Evolutionary conservation across 2,329 filamentous ascomycete species (phyloP), one percentile per base, ranked within the genome.

Genomic region (Curvularia sp.): DNA sequence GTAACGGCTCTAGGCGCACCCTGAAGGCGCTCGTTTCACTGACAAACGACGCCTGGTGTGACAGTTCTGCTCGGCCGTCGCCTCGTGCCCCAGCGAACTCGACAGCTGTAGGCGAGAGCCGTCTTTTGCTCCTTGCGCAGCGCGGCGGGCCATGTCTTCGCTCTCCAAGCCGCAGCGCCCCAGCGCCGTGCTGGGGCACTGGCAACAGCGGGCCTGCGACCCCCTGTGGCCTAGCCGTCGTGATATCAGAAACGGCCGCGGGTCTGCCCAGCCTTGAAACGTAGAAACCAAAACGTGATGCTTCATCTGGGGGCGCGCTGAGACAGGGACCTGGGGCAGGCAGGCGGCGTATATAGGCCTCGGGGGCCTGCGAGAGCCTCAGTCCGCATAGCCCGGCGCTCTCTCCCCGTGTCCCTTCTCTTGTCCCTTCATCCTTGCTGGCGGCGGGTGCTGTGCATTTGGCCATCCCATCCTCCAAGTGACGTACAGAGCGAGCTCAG

Each of bases 401-500:
- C 48, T 52, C 49, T 47, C 49, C 41, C 31, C 18, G 24, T 26
- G 24, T 26, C 43, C 49, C 41, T 49, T 46, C 22, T 52, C 35
- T 42, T 35, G 8, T 38, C 15, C 13, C 20, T 35, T 33, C 8
- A 18, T 46, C 24, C 41, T 38, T 35, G 42, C 41, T 46, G 20
- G 58, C 60, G 60, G 64, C 63, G 60, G 50, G 58, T 63, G 51
- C 38, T 56, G 55, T 61, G 51, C 42, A 55, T 58, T 57, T 64
- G 61, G 61, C 60, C 28, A 31, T 31, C 26, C 26, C 26, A 28
- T 28, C 26, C 26, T 31, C 28, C 6, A 49, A 59, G 68, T 69
- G 69, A 72, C 69, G 69, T 71, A 72, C 62, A 53, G 58, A 57
- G 64, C 64, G 58, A 38, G 33, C 33, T 38, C 58, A 64, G 64